Evolutionary conservation across 805 yeast species (phyloP), one percentile per base, ranked within the genome.

Genomic region (Saccharomyces paradoxus): DNA sequence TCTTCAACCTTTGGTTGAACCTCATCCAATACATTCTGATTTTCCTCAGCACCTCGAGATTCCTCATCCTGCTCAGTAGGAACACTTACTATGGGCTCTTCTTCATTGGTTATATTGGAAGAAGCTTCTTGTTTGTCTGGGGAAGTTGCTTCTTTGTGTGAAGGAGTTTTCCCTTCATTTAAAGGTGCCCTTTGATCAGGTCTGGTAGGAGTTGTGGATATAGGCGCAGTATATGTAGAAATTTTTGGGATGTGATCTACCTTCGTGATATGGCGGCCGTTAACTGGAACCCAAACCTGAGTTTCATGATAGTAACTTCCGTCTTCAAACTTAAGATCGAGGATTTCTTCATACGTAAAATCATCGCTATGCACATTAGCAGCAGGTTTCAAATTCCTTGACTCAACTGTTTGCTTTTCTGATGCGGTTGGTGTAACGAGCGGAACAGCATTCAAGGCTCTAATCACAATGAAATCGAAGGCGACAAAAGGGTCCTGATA

Each of bases 251-350:
- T 50, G 12, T 13, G n/a, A 8, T 31, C 46, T 21, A 46, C 48
- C 17, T 37, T 37, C 13, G 24, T 37, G 44, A 37, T 10, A 37
- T 37, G 44, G 6, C 24, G 44, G 24, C 44, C 44, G 10, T 63
- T 58, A 14, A 62, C 55, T 3, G 73, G 71, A 3, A 68, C 57
- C 22, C 63, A 62, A 12, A 65, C 66, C 9, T 53, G 53, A 2
- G 61, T 59, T 50, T 64, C 67, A 21, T 58, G 67, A 54, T 66
- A 68, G 32, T 58, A 61, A 22, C 66, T 58, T 3, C 65, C 69
- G 31, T 66, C 69, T 5, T 44, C 49, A 46, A 55, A 60, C 24
- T 56, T 62, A 50, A 64, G 54, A 9, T 59, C 50, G 26, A 67
- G 57, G 6, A 68, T 54, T 52, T 69, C 67, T 30, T 63, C 63